These are phyloP conservation scores for Pythium insidiosum DNA, from an alignment of 352 stramenopile genomes.

Conservation along the genomic window DNA sequence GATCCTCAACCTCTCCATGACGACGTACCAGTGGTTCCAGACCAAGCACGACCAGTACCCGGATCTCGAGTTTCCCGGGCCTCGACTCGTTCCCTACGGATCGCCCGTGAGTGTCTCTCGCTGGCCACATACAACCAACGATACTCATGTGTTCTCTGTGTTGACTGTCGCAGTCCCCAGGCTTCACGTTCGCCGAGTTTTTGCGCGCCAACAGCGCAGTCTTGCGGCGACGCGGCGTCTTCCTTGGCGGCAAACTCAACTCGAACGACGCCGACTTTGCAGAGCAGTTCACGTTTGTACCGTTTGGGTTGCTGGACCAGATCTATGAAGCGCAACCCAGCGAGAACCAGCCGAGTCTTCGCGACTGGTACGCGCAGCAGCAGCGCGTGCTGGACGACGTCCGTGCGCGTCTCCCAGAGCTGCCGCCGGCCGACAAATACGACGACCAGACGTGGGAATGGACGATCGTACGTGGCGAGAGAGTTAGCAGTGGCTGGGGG, in stretches of 20 bases:
- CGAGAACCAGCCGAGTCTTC: conserved; percentile 11
- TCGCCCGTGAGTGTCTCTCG: conserved; percentile 4
- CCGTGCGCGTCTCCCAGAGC: conserved; percentile 18
- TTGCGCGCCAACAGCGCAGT: conserved; percentile 9
- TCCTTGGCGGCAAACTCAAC: conserved; percentile 62
- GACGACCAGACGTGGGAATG: conserved; percentile 89
- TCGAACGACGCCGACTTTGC: conserved; percentile 47
- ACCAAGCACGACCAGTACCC: conserved; percentile 44
- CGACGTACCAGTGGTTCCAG: conserved; percentile 66
- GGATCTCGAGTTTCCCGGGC: conserved; percentile 39
- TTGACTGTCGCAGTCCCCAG: conserved; percentile 3
- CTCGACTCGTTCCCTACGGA: conserved; percentile 9
- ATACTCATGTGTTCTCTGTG: too few species aligned
- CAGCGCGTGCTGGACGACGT: conserved; percentile 28
- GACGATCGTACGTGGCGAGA: conserved; percentile 66
- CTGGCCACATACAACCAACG: too few species aligned
- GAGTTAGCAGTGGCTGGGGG: too few species aligned
- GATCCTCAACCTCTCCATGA: conserved; percentile 82
- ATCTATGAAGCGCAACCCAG: conserved; percentile 20
- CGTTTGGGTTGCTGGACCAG: conserved; percentile 50
- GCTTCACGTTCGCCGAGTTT: conserved; percentile 21
- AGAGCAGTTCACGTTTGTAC: conserved; percentile 34
- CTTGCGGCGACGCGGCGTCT: conserved; percentile 27
- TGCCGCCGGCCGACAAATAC: conserved; percentile 74
- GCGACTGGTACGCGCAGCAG: conserved; percentile 39